Conservation (phyloP, 75 land plant genomes). For the Cunninghamia lanceolata region DNA sequence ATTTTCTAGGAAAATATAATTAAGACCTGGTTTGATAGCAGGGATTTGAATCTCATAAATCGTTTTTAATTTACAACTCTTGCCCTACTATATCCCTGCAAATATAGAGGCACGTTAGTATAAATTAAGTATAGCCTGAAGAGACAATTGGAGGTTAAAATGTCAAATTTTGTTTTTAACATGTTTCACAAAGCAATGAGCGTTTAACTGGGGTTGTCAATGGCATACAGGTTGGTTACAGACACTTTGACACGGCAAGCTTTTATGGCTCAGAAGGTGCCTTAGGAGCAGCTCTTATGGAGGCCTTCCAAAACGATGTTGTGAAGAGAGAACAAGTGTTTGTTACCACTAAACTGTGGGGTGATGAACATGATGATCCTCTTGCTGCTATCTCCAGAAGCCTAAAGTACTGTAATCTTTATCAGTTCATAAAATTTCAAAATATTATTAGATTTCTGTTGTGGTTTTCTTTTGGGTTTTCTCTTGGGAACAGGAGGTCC, state of each 20-base stretch:
- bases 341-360: slow-evolving; percentile 46
- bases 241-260: slow-evolving; percentile 55
- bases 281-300: slow-evolving; percentile 35
- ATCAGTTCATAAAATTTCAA: too few relatives aligned
- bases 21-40: not conserved
- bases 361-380: slow-evolving; percentile 44
- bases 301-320: slow-evolving; percentile 21
- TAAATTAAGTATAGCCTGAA: too few relatives aligned
- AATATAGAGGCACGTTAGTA: too few relatives aligned
- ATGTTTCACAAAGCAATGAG: not conserved
- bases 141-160: too few relatives aligned
- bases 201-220: not conserved
- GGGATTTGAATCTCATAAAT: too few relatives aligned
- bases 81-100: too few relatives aligned
- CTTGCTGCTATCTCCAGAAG: slow-evolving; percentile 36
- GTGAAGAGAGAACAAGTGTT: slow-evolving; percentile 49
- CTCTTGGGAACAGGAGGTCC: too few relatives aligned
- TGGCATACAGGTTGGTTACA: slow-evolving; percentile 39
- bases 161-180: not conserved
- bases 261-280: slow-evolving; percentile 36
- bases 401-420: slow-evolving; percentile 20
- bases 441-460: not conserved
- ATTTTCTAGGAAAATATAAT: too few relatives aligned
- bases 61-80: too few relatives aligned
- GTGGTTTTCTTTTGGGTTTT: not conserved